Evolutionary conservation across 768 basidiomycete species (phyloP), one percentile per base, ranked within the genome.

Genomic region (Naganishia antarctica): DNA sequence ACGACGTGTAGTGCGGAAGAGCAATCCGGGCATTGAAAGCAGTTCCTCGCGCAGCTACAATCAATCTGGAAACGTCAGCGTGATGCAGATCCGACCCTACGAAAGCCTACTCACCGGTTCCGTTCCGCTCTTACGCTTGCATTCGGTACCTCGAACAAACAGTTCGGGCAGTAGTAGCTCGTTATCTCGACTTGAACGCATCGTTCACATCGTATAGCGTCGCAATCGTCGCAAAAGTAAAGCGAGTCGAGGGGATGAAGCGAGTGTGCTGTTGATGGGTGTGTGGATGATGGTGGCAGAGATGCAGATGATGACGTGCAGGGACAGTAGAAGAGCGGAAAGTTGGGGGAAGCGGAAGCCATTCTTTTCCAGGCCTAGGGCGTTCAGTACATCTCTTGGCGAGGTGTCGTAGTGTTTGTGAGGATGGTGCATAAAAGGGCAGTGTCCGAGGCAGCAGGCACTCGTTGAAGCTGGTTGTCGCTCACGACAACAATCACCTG

Each of bases 161-260:
- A 99, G 76, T 94, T 93, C 32, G 96, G 96, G 75, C 96, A 99
- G 77, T 91, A 97, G 76, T 98, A 99, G 45, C 90, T 90, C 74
- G 90, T 89, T 75, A 98, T 89, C 84, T 99, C 96, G 46, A 91
- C 81, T 8, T 86, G 83, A 1, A 94, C 90, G 71, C 96, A 99
- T 68, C 86, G 84, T 75, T 96, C 89, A 74, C 96, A 99, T 63
- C 92, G 82, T 46, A 99, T 84, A 1, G 89, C 87, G 77, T 98
- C 94, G 78, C 96, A 99, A 83, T 98, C 94, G 78, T 97, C 93
- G 77, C 96, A 99, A 76, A 98, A 98, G 78, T 91, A 96, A 8
- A 99, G 84, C 29, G 83, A 83, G 71, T 90, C 84, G 1, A 98
- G 83, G 6, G 87, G 83, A 70, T 93, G 90, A 74, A 92, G 90